Evolutionary conservation across 768 basidiomycete species (phyloP).

Genomic region (Pisolithus albus): DNA sequence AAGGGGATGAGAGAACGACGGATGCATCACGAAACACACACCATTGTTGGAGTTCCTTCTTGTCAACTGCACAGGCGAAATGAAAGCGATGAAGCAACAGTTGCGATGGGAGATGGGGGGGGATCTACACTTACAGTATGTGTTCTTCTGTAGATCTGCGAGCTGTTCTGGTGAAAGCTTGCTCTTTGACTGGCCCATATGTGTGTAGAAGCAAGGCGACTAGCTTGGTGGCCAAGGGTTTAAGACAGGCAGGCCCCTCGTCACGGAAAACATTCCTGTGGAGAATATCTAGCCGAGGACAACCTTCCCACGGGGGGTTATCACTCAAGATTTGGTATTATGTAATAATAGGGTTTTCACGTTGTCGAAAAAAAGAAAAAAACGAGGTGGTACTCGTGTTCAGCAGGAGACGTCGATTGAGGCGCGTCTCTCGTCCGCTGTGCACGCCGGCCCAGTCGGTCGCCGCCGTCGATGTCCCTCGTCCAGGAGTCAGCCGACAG

Average conservation of each 20-base stretch:
- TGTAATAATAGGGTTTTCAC: background rate
- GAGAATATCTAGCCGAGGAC: conserved; percentile 2
- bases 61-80: conserved; percentile 60
- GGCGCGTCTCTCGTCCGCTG: background rate
- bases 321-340: background rate
- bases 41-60: conserved; percentile 97
- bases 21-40: conserved; percentile 21
- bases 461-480: background rate
- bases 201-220: conserved; percentile 28
- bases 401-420: background rate
- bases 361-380: background rate
- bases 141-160: conserved; percentile 92
- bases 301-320: conserved; percentile 2
- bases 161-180: conserved; percentile 94
- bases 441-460: background rate
- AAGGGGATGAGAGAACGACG: conserved; percentile 4
- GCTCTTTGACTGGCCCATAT: conserved; percentile 96
- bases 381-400: background rate
- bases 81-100: conserved; percentile 13
- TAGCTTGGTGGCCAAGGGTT: background rate
- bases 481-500: no score
- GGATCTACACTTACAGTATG: conserved; percentile 65
- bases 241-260: background rate
- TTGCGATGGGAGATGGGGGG: conserved; percentile 8
- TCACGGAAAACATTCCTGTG: conserved; percentile 1